phyloP scores from a whole-genome alignment of 805 yeast genomes.

The Diddensiella caesifluorescens region DNA sequence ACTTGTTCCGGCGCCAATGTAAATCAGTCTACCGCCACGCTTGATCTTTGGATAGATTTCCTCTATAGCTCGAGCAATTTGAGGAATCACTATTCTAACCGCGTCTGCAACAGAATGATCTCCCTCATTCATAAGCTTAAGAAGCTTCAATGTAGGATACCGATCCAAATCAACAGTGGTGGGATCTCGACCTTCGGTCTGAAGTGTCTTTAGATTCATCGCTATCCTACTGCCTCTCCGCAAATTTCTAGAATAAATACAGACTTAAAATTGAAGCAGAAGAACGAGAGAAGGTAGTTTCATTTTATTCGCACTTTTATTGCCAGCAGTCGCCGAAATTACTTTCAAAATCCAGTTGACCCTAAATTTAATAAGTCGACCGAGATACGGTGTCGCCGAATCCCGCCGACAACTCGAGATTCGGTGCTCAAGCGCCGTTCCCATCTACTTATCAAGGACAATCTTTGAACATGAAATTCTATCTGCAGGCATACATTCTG shows the following conservation, averaged over 20 bases:
- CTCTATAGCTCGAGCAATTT: conserved; percentile 24
- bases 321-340: too few species aligned
- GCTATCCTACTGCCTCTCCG: not conserved
- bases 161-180: conserved; percentile 20
- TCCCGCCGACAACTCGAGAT: too few species aligned
- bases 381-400: too few species aligned
- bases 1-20: conserved; percentile 29
- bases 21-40: conserved; percentile 27
- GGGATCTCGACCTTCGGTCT: conserved; percentile 24
- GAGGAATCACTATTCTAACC: conserved; percentile 14
- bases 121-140: conserved; percentile 21
- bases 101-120: conserved; percentile 18
- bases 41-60: conserved; percentile 19
- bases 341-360: too few species aligned
- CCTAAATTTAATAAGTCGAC: too few species aligned
- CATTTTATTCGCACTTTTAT: too few species aligned
- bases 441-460: too few species aligned
- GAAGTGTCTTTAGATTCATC: conserved; percentile 14
- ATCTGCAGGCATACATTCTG: too few species aligned
- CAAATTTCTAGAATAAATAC: not conserved
- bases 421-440: too few species aligned
- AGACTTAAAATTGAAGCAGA: too few species aligned
- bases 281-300: too few species aligned
- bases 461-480: too few species aligned
- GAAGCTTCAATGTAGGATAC: conserved; percentile 19